Base-by-base conservation (phyloP, 495 filamentous ascomycete genomes). In the Hypomontagnella submonticulosa region DNA sequence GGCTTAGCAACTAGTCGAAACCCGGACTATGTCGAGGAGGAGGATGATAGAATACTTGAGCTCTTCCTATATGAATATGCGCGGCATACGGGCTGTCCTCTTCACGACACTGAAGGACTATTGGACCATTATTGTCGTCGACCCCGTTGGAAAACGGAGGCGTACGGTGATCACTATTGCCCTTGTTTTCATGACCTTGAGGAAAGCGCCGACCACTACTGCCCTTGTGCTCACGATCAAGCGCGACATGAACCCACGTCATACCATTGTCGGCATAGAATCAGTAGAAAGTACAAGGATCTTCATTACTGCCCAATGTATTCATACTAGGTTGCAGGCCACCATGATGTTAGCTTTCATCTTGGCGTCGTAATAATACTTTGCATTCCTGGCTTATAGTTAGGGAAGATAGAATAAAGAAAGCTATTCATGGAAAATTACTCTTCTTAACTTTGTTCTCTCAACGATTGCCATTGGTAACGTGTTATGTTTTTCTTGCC, bases 1-100 rank as follows among this genome's bases (percentile, higher is more conserved):
- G 56, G 47, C n/a, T 50, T 66, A 10, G 66, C 51, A 5, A 16
- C 19, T 1, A 36, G 33, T 5, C 50, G 56, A 1, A 37, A 53
- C 13, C 11, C 10, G 2, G 38, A 58, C 4, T 3, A 53, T 6
- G 47, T 65, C 5, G 27, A 47, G 9, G 52, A 61, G 8, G 66
- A 40, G 1, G 66, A 69, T 13, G 51, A 66, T 34, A 47, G 61
- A 13, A 43, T 66, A 11, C 38, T 69, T 23, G 66, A 66, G 23
- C 54, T 69, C 16, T 65, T 66, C 38, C 2, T 8, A 12, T 65
- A 65, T 50, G 48, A 61, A 4, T 3, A 30, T 9, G 56, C 46
- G 12, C n/a, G 3, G 13, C 11, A 56, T 19, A 40, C n/a, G 16
- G 3, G 6, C 3, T 69, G 66, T 10, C 66, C 20, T 16, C 1